phyloP scores from a whole-genome alignment of 257 asterid genomes.

The Buddleja alternifolia region DNA sequence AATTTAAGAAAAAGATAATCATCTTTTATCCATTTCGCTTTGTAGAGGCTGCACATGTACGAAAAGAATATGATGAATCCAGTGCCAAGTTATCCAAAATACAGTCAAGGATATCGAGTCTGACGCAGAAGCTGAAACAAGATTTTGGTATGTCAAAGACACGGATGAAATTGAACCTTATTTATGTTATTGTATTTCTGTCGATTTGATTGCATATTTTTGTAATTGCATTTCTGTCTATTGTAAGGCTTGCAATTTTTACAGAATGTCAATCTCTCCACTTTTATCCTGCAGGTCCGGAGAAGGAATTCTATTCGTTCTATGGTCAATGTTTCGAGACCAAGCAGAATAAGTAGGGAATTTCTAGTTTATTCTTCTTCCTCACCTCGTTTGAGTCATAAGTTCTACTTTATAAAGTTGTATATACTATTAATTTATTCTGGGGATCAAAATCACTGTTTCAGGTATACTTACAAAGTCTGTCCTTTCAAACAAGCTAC shows the following conservation, averaged over 20 bases:
- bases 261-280: slow-evolving; percentile 31
- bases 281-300: slow-evolving; percentile 71
- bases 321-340: slow-evolving; percentile 90
- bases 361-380: slow-evolving; percentile 27
- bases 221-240: neutral
- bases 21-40: slow-evolving; percentile 35
- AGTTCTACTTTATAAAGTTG: slow-evolving; percentile 5
- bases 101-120: slow-evolving; percentile 87
- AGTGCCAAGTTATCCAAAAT: slow-evolving; percentile 81
- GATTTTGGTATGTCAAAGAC: slow-evolving; percentile 73
- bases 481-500: slow-evolving; percentile 95
- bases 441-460: slow-evolving; percentile 30
- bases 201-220: neutral
- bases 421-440: slow-evolving; percentile 26
- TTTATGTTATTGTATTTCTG: slow-evolving; percentile 3
- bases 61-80: slow-evolving; percentile 86
- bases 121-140: slow-evolving; percentile 77
- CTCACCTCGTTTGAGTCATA: slow-evolving; percentile 8
- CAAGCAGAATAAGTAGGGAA: slow-evolving; percentile 84
- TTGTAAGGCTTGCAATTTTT: slow-evolving; percentile 11
- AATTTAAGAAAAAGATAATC: slow-evolving; percentile 28
- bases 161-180: slow-evolving; percentile 19
- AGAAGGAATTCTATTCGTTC: slow-evolving; percentile 90
- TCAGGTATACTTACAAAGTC: slow-evolving; percentile 87
- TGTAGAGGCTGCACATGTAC: slow-evolving; percentile 80